Evolutionary conservation across 2,329 filamentous ascomycete species (phyloP), one percentile per base, ranked within the genome.

Genomic region (Berkeleyomyces rouxiae): DNA sequence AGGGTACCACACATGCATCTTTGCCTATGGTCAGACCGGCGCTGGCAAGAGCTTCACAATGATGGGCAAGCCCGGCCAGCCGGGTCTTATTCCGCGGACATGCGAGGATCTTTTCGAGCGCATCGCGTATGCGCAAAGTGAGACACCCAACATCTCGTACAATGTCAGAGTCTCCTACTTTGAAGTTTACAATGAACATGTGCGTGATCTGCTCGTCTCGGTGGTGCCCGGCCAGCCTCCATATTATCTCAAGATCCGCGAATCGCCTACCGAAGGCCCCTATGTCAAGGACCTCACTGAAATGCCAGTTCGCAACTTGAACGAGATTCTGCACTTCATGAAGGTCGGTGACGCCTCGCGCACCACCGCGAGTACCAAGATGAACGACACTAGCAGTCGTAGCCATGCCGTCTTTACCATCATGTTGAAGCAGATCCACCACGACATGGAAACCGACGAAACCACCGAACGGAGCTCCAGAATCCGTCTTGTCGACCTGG

Each of bases 181-280:
- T 70, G 93, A 99, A 72, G 93, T 99, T 66, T 99, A 99, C 81
- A 99, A 99, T 74, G 93, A 99, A 75, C 93, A 97, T 74, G 93
- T 99, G 59, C 88, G 93, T 64, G 93, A 99, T 71, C 78, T 99
- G 43, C 82, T 99, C 55, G 87, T 90, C 0, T 88, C 91, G 9
- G 81, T 87, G 37, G 70, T 76, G 7, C 77, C 80, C 3, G 87
- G 84, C 63, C 87, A 88, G 66, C 79, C 88, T 4, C 88, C 91
- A 1, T 86, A 95, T 71, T 96, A 97, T 72, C 86, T 99, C 69
- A 96, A 96, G 75, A 96, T 99, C 70, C 86, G 93, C 70, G 93
- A 99, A 76, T 95, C 90, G 16, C 92, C 91, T 16, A 90, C 85
- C 37, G 92, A 97, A 68, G 93, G 93, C 0, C 92, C 95, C 5